Percentiles rank a stretch among this genome's conserved stretches.
phyloP scores from a whole-genome alignment of 2,329 filamentous ascomycete species.

The Ceratocystis papillata region DNA sequence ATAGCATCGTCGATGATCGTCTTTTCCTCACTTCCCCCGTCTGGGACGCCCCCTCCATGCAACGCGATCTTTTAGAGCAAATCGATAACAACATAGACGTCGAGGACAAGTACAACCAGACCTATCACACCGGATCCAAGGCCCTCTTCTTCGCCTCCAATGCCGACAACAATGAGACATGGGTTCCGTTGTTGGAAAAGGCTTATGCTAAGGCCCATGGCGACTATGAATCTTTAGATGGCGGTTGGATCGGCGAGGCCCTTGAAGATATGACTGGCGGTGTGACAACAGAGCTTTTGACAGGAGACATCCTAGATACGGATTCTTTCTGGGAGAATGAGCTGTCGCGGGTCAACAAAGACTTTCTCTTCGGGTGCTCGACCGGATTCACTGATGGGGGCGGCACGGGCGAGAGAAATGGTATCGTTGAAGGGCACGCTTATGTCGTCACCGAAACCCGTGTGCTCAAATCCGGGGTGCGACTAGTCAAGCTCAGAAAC shows the following conservation, averaged over 20 bases:
- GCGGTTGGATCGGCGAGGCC: constrained; percentile 57
- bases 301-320: constrained; percentile 55
- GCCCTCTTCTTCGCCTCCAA: constrained; percentile 71
- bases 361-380: constrained; percentile 58
- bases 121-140: constrained; percentile 63
- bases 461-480: constrained; percentile 39
- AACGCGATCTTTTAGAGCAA: constrained; percentile 62
- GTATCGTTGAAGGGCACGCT: constrained; percentile 48
- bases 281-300: constrained; percentile 55
- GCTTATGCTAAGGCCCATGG: constrained; percentile 78
- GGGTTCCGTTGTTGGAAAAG: constrained; percentile 71
- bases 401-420: constrained; percentile 41
- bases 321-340: constrained; percentile 64
- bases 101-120: constrained; percentile 58
- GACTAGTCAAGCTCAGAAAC: constrained; percentile 48
- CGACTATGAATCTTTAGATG: constrained; percentile 59
- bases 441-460: constrained; percentile 40
- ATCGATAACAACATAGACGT: constrained; percentile 60
- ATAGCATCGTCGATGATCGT: constrained; percentile 85
- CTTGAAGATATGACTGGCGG: constrained; percentile 51
- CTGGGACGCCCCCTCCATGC: constrained; percentile 68
- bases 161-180: constrained; percentile 66
- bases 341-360: constrained; percentile 64
- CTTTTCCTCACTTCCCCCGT: constrained; percentile 72
- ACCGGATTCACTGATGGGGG: constrained; percentile 37